Conservation (phyloP, 305 asterid genomes). For the Rubia peregrina region DNA sequence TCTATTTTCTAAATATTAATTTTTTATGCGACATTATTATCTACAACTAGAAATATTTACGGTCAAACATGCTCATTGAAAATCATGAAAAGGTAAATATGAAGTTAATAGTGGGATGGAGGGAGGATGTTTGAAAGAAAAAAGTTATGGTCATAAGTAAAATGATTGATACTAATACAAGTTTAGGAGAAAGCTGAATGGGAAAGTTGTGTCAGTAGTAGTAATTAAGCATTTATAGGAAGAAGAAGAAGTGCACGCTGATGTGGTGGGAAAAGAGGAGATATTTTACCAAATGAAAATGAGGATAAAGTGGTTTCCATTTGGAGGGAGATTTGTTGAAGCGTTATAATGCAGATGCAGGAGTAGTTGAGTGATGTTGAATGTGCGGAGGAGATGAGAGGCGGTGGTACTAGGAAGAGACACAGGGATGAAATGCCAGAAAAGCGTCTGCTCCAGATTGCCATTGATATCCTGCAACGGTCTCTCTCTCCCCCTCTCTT, state of each 20-base stretch:
- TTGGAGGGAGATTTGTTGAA: background rate
- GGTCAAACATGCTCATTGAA: too few relatives aligned
- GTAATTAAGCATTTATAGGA: too few relatives aligned
- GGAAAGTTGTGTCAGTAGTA: too few relatives aligned
- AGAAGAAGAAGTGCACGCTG: background rate
- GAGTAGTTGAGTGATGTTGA: background rate
- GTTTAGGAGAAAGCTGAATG: too few relatives aligned
- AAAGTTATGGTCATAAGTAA: too few relatives aligned
- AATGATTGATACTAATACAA: too few relatives aligned
- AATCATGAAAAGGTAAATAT: too few relatives aligned
- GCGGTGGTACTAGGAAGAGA: background rate
- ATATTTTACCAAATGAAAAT: background rate
- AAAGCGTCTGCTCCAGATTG: constrained; percentile 53
- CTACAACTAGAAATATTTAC: too few relatives aligned
- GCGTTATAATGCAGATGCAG: background rate
- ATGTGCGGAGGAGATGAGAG: background rate
- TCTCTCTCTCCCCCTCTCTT: background rate
- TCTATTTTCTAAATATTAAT: too few relatives aligned
- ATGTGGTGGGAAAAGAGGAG: background rate
- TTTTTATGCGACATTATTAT: too few relatives aligned
- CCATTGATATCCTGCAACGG: constrained; percentile 76
- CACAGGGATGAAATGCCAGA: constrained; percentile 32
- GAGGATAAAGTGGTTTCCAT: background rate
- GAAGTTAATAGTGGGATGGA: too few relatives aligned
- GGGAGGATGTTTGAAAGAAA: too few relatives aligned